phyloP scores from a whole-genome alignment of 306 rosid genomes.

The Fragaria vesca region DNA sequence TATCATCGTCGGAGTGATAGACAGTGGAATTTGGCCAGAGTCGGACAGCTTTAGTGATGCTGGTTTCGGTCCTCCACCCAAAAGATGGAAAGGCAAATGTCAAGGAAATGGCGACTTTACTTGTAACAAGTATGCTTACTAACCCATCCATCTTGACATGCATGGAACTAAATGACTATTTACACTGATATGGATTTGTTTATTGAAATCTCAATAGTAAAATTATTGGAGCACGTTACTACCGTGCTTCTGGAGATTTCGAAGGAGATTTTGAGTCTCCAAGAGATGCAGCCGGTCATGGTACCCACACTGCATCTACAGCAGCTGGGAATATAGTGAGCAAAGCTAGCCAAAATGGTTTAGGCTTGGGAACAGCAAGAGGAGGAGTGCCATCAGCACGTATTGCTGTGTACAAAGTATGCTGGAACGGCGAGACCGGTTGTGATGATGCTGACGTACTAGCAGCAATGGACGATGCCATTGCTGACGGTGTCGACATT shows the following conservation, averaged over 20 bases:
- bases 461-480: background rate
- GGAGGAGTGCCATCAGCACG: slow-evolving; percentile 9
- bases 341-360: slow-evolving; percentile 2
- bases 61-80: slow-evolving; percentile 48
- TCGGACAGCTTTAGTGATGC: slow-evolving; percentile 39
- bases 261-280: slow-evolving; percentile 40
- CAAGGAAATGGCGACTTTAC: slow-evolving; percentile 28
- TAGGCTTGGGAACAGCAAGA: slow-evolving; percentile 23
- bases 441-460: background rate
- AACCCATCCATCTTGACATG: background rate
- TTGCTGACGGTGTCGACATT: background rate
- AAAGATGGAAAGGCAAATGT: slow-evolving; percentile 46
- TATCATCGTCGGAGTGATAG: slow-evolving; percentile 39
- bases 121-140: slow-evolving; percentile 41
- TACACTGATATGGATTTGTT: background rate
- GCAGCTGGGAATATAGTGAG: slow-evolving; percentile 40
- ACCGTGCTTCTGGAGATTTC: background rate
- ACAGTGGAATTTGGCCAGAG: slow-evolving; percentile 46
- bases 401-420: slow-evolving; percentile 27
- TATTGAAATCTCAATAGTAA: slow-evolving; percentile 17
- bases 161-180: background rate
- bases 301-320: slow-evolving; percentile 52
- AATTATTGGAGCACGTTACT: slow-evolving; percentile 31
- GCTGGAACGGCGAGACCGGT: background rate
- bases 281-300: slow-evolving; percentile 53